These are phyloP conservation scores for Neofusicoccum sp. DNA, from an alignment of 2,329 filamentous ascomycete species.

Conservation along the genomic window DNA sequence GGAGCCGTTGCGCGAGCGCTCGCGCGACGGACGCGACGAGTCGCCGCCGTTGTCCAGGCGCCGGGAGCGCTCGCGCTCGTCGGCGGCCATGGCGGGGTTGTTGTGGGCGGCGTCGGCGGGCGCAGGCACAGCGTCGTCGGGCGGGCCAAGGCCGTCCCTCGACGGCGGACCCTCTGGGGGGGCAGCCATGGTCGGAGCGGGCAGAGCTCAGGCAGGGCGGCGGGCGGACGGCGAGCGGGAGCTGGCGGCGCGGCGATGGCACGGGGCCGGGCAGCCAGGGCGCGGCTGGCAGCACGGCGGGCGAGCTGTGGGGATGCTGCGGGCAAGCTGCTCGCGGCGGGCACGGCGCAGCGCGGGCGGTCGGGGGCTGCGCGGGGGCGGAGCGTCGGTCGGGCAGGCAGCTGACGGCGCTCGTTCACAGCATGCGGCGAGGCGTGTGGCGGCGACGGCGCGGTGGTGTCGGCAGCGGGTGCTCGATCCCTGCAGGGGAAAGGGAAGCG, in stretches of 20 bases:
- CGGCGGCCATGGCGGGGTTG: constrained; percentile 5
- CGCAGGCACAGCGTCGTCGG: neutral
- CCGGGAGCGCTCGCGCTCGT: constrained; percentile 22
- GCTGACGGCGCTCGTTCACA: neutral
- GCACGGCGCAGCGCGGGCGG: neutral
- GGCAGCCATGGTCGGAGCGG: constrained; percentile 15
- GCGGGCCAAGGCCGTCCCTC: constrained; percentile 11
- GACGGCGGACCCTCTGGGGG: constrained; percentile 18
- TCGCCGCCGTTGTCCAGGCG: constrained; percentile 28
- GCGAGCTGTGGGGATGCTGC: neutral
- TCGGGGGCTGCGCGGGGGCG: constrained; percentile 6
- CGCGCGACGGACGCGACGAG: constrained; percentile 27
- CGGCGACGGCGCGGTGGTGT: neutral
- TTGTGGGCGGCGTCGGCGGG: constrained; percentile 9
- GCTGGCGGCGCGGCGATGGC: neutral
- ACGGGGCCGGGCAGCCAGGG: neutral
- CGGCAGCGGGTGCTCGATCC: constrained; percentile 13
- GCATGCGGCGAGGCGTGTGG: constrained; percentile 7
- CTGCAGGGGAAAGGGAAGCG: constrained; percentile 18
- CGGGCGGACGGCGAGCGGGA: neutral
- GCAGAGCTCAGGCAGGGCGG: neutral
- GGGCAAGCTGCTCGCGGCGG: neutral
- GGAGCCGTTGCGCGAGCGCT: constrained; percentile 32
- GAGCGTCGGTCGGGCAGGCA: neutral
- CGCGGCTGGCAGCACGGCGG: neutral